Base-by-base conservation (phyloP, 805 yeast genomes). In the Grigorovia jiainica region DNA sequence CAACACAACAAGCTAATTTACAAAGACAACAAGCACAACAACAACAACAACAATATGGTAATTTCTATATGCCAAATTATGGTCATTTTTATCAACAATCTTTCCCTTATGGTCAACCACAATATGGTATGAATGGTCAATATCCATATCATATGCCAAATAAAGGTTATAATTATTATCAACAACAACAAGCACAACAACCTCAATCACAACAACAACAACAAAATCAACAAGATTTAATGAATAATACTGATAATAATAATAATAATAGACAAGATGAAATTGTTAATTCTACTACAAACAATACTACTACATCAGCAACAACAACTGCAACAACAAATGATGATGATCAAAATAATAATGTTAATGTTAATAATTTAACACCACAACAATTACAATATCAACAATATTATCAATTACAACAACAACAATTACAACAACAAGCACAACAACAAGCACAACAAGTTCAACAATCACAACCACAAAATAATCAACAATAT, bases 41-140 rank as follows among this genome's bases (percentile, higher is more conserved):
- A 29, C 61, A 57, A 41, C 61, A 53, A 45, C 55, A 54, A 34
- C 58, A 60, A 34, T 61, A 61, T 31, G 59, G 57, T 15, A 53
- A 60, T 7, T 60, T 58, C 45, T 58, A 56, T 31, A 57, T 58
- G 62, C 65, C 65, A 42, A 57, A 60, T 42, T 58, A 60, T 40
- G 58, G 55, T 32, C 63, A 58, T 43, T 60, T 56, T 47, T 59
- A 61, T 50, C 63, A 58, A 45, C 63, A 61, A 48, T 54, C 60
- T 13, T 57, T 61, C 58, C 63, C 63, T 42, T 60, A 60, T 40
- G 64, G 55, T 33, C 64, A 60, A 47, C 65, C 65, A 36, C 65
- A 60, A 46, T 60, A 60, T 37, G 61, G 61, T 23, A 58, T 38
- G 41, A 36, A 25, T 36, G 43, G 37, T n/a, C 44, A 42, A 33